These are phyloP conservation scores for Backusella macrospora DNA, from an alignment of 192 early-diverging fungal species.

Conservation along the genomic window DNA sequence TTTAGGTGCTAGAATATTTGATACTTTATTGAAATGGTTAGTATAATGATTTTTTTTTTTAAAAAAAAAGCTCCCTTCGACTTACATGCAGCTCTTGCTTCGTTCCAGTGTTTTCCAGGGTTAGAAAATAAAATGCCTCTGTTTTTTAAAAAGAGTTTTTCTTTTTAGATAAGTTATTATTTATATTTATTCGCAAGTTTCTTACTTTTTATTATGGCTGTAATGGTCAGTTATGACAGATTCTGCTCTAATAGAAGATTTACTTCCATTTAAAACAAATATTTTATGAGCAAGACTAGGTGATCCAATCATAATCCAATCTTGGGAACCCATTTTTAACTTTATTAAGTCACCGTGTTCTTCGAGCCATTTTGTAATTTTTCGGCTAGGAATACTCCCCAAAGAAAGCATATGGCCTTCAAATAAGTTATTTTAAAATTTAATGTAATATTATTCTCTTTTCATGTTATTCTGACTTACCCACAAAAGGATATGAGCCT, in stretches of 20 bases:
- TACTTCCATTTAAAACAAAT: conserved; percentile 14
- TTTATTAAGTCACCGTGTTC: conserved; percentile 9
- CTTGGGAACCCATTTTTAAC: conserved; percentile 9
- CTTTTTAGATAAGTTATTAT: too few species aligned
- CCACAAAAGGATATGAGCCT: conserved; percentile 17
- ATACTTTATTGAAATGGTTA: background rate
- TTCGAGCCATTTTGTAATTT: conserved; percentile 13
- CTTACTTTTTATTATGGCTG: conserved; percentile 12
- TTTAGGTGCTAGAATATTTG: background rate
- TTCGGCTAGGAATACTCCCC: background rate
- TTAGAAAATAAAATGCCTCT: conserved; percentile 22
- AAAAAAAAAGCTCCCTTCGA: background rate
- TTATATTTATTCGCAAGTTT: background rate
- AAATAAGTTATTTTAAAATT: background rate
- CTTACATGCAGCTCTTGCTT: conserved; percentile 11
- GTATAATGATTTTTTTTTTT: background rate
- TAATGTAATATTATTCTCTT: background rate
- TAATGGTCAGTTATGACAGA: background rate
- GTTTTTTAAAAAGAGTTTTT: background rate
- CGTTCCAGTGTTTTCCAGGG: background rate
- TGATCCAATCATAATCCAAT: background rate
- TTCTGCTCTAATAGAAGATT: conserved; percentile 1
- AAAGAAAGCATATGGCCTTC: conserved; percentile 4
- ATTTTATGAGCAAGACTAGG: conserved; percentile 8
- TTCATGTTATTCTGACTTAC: background rate